phyloP scores from a whole-genome alignment of 2,329 filamentous ascomycete species.

The Bimuria novae-zelandiae region DNA sequence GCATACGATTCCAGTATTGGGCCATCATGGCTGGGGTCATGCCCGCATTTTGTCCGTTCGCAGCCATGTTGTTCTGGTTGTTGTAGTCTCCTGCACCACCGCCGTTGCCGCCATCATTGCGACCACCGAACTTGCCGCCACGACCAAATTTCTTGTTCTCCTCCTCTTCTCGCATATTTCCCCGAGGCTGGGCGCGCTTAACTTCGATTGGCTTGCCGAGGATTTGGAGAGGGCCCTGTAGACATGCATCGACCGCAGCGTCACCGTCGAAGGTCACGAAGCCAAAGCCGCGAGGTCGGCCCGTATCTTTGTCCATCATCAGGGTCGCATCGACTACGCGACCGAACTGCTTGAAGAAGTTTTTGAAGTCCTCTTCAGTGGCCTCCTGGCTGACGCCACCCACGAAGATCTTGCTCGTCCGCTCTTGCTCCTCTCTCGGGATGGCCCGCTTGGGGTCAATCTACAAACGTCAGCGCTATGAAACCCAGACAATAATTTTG shows the following conservation, averaged over 20 bases:
- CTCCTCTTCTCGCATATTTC: conserved; percentile 91
- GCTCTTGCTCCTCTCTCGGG: conserved; percentile 95
- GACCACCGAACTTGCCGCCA: conserved; percentile 44
- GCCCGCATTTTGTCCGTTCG: conserved; percentile 54
- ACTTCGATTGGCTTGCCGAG: conserved; percentile 97
- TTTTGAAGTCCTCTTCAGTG: conserved; percentile 92
- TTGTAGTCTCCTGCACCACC: conserved; percentile 50
- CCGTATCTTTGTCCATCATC: conserved; percentile 99
- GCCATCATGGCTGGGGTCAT: conserved; percentile 98
- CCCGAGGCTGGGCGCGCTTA: conserved; percentile 94
- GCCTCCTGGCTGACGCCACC: conserved; percentile 97
- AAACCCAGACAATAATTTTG: background rate
- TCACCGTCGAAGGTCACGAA: conserved; percentile 99
- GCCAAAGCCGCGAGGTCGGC: conserved; percentile 92
- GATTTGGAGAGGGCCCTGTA: conserved; percentile 84
- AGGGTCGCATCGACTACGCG: conserved; percentile 95
- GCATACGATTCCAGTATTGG: conserved; percentile 98
- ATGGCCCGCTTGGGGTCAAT: conserved; percentile 98
- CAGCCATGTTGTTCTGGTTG: conserved; percentile 51
- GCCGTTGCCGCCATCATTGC: conserved; percentile 46
- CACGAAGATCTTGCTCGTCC: conserved; percentile 98
- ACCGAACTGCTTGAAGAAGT: conserved; percentile 96
- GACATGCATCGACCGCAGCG: conserved; percentile 87
- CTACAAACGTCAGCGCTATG: conserved; percentile 53
- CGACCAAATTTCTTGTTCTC: conserved; percentile 58